Percentiles rank a stretch among this genome's conserved stretches.
Evolutionary conservation across 352 stramenopile species (phyloP).

Genomic region (Albugo candida): DNA sequence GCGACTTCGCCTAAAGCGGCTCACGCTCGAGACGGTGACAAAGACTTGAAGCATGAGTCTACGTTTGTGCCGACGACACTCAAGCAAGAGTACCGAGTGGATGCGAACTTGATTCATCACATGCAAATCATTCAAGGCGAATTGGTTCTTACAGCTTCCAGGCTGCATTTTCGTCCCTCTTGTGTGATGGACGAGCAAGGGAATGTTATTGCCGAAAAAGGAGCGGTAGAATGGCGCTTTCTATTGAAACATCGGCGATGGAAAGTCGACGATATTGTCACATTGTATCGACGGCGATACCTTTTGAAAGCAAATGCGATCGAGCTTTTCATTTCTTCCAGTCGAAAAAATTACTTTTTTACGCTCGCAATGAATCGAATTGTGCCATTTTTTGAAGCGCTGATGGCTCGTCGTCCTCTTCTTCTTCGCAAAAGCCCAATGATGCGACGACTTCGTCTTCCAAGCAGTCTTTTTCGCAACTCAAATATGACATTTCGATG

Average conservation of each 20-base stretch:
- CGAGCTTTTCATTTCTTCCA: constrained; percentile 68
- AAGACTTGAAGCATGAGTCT: not conserved
- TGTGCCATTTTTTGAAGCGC: constrained; percentile 31
- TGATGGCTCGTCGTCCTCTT: constrained; percentile 35
- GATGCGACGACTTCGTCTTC: constrained; percentile 54
- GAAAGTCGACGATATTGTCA: constrained; percentile 50
- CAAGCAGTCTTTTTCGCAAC: constrained; percentile 64
- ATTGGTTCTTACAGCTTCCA: constrained; percentile 25
- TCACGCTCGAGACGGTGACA: not conserved
- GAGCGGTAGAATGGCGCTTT: constrained; percentile 33
- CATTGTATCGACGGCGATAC: constrained; percentile 53
- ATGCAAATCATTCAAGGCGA: constrained; percentile 53
- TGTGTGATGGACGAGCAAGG: constrained; percentile 62
- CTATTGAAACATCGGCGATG: constrained; percentile 51
- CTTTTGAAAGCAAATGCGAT: constrained; percentile 60
- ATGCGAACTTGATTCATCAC: constrained; percentile 49
- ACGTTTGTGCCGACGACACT: not conserved
- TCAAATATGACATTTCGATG: constrained; percentile 45
- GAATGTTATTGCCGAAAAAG: constrained; percentile 25
- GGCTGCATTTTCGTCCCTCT: constrained; percentile 40
- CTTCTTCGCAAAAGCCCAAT: constrained; percentile 45
- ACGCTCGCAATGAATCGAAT: constrained; percentile 37
- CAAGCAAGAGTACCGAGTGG: constrained; percentile 18
- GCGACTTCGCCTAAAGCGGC: not conserved
- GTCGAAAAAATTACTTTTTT: constrained; percentile 76